Percentiles rank a stretch among this genome's conserved stretches.
These are phyloP conservation scores for Murraya koenigii DNA, from an alignment of 345 rosid species.

Conservation along the genomic window DNA sequence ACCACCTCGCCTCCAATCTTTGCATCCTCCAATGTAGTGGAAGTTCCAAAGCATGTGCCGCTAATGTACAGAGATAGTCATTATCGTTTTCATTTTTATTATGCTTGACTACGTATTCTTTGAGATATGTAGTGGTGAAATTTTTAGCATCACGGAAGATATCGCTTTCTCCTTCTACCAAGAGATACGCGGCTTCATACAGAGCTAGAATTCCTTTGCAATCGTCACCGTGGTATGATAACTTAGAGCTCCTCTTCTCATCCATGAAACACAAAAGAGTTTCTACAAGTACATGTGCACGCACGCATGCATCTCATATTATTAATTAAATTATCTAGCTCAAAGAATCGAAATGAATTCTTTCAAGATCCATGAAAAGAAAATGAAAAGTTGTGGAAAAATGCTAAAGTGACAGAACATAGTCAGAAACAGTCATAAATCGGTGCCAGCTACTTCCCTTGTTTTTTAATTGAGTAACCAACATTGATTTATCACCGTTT, in stretches of 20 bases:
- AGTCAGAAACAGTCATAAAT: too few relatives aligned
- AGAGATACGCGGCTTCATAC: conserved; percentile 20
- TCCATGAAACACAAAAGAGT: conserved; percentile 13
- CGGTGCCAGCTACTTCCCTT: too few relatives aligned
- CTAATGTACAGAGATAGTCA: too few relatives aligned
- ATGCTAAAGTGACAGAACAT: too few relatives aligned
- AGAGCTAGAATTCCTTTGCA: conserved; percentile 11
- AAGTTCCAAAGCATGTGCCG: too few relatives aligned
- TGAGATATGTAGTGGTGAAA: conserved; percentile 6
- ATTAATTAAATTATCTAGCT: background rate
- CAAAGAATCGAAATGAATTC: background rate
- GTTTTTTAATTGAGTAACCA: background rate
- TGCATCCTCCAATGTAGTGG: too few relatives aligned
- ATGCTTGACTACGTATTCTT: background rate
- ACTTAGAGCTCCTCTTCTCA: conserved; percentile 9
- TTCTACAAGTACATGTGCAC: conserved; percentile 7
- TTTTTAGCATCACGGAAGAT: conserved; percentile 14
- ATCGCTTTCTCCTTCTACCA: conserved; percentile 14
- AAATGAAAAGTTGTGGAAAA: too few relatives aligned
- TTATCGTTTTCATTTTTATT: background rate
- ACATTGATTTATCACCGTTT: too few relatives aligned
- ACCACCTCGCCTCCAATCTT: conserved; percentile 48
- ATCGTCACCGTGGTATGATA: background rate
- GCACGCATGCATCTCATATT: too few relatives aligned
- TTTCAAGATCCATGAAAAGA: too few relatives aligned